These are phyloP conservation scores for Persicaria tinctoria DNA, from an alignment of 148 eudicot genomes.

Conservation along the genomic window DNA sequence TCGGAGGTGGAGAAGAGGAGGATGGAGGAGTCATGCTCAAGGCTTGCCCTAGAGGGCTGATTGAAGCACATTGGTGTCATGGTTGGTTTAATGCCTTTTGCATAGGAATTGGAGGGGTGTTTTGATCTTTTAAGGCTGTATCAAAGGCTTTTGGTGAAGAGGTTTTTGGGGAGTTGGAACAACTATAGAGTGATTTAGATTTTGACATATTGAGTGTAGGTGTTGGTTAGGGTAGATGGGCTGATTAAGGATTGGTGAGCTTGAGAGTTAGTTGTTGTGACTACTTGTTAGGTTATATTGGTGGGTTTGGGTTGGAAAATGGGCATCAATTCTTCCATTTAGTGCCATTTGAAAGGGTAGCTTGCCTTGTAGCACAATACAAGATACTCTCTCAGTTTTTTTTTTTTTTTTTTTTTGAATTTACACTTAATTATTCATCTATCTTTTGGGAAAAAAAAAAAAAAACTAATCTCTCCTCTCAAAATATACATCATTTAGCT, in stretches of 20 bases:
- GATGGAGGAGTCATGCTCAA: conserved; percentile 53
- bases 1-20: conserved; percentile 55
- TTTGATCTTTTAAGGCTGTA: not conserved
- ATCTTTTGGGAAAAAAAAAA: too few relatives aligned
- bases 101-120: not conserved
- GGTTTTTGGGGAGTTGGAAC: not conserved
- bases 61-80: conserved; percentile 56
- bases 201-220: too few relatives aligned
- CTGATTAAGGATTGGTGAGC: not conserved
- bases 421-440: too few relatives aligned
- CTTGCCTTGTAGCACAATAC: not conserved
- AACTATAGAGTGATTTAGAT: not conserved
- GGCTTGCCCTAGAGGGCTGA: conserved; percentile 15
- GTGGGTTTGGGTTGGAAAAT: not conserved
- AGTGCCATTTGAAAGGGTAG: not conserved
- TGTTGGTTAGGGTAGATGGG: conserved; percentile 4
- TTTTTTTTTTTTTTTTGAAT: too few relatives aligned
- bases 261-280: not conserved
- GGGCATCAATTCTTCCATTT: not conserved
- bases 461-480: too few relatives aligned
- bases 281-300: not conserved
- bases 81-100: not conserved
- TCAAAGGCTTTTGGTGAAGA: not conserved
- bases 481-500: too few relatives aligned
- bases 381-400: too few relatives aligned